Base-by-base conservation (phyloP, 2,329 filamentous ascomycete species). In the Diaporthe longicolla region DNA sequence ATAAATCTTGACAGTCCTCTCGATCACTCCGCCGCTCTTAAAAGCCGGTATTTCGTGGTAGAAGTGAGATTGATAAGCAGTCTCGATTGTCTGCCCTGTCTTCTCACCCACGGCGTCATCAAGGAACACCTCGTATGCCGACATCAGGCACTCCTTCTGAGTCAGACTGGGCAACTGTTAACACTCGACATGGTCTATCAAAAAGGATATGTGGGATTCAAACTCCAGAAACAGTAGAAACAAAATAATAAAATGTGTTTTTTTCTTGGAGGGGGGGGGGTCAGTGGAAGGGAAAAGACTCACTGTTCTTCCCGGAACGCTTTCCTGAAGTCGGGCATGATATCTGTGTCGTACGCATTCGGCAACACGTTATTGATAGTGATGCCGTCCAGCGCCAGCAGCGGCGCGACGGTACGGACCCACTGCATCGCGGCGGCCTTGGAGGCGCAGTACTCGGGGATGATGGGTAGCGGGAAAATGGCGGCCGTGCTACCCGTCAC, bases 371-470 rank as follows among this genome's bases (percentile, higher is more conserved):
- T 50, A 4, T 65, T 65, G 3, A 65, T 24, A 3, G 61, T 65
- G 26, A 65, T 65, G 29, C 43, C 61, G 19, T 65, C 43, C 19
- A 24, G 61, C 11, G 26, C 61, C 43, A 50, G 3, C 6, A 65
- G 17, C 1, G 61, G 61, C 26, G 61, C 61, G 19, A 65, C n/a
- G 0, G 32, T 11, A 6, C 61, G 26, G 3, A 19, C 61, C 19
- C 13, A 65, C 4, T 65, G 26, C 43, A 50, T 4, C 19, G 43
- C 66, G 2, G 19, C 87, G 4, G 87, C 86, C 76, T 89, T 89
- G 10, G 86, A 84, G n/a, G 85, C 85, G 70, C 82, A 84, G 78
- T 89, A 89, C 76, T 89, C 84, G 0, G 87, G 87, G 73, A 84
- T 86, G 0, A 82, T 80, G 11, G 79, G 75, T 74, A 86, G 84